Evolutionary conservation across 208 protist species (phyloP), one percentile per base, ranked within the genome.

Genomic region (Tritrichomonas foetus): DNA sequence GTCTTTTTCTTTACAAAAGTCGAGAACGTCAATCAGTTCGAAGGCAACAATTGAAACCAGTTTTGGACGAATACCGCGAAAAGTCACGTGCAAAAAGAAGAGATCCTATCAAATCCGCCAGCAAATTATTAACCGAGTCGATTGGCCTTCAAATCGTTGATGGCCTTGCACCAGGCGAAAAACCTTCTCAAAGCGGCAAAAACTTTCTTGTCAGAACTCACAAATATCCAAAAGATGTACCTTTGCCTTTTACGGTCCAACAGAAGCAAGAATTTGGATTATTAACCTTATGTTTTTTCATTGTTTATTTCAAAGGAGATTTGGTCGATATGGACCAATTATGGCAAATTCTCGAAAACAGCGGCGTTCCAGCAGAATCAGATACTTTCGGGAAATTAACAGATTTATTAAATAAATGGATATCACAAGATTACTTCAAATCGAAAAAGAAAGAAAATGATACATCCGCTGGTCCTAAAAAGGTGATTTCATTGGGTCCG

Each of bases 1-100:
- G 78, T 14, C 41, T 61, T 30, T 89, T 89, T 57, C 27, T 89
- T 27, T 89, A 89, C 39, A 89, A 89, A 89, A 89, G 57, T 30
- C 8, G 78, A 57, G 78, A 89, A 57, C 53, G 30, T 39, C 47
- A 53, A 57, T 8, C 47, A 8, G 47, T 89, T 57, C 25, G 47
- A 89, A 49, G n/a, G 33, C 14, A 20, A 27, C 78, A 89, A 39
- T 9, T 89, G 20, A 53, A 57, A 89, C 44, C 78, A 57, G 47
- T 89, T 16, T n/a, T 50, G 20, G 47, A 89, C 57, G 22, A 89
- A 89, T 53, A 14, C 16, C 41, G 44, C 14, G 78, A 89, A 53
- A 69, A 69, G n/a, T 69, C 64, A 69, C 25, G 41, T 57, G n/a
- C n/a, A 53, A 89, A 89, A 89, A 27, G 22, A 39, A 30, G 13